phyloP scores from a whole-genome alignment of 345 rosid genomes.

The Syzygium jambos region DNA sequence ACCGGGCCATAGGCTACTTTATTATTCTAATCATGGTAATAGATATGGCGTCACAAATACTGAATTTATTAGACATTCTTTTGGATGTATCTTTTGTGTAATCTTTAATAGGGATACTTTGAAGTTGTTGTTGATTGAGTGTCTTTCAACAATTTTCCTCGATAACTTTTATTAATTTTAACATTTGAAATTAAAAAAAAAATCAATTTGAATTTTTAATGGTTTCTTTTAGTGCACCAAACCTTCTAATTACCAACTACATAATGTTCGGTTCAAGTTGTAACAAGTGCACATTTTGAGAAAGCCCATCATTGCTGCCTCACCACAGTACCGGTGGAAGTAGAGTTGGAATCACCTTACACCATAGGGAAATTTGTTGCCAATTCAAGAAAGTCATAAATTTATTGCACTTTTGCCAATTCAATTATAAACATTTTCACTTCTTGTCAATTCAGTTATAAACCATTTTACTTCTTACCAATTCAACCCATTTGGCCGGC shows the following conservation, averaged over 20 bases:
- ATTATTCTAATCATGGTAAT: too few species aligned
- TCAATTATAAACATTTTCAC: too few species aligned
- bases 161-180: neutral
- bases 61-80: neutral
- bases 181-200: neutral
- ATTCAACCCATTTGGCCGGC: too few species aligned
- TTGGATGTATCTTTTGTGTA: neutral
- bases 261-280: accelerated
- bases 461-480: too few species aligned
- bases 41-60: too few species aligned
- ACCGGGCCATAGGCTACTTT: too few species aligned
- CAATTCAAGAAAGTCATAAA: too few species aligned
- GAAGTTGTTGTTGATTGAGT: neutral
- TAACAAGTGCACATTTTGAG: neutral
- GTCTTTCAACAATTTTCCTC: neutral
- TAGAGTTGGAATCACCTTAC: neutral
- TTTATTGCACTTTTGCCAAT: too few species aligned
- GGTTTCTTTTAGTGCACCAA: neutral
- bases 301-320: accelerated
- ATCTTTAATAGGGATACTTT: too few species aligned
- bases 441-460: too few species aligned
- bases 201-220: neutral
- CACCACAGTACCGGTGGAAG: accelerated
- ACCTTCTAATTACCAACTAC: too few species aligned
- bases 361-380: too few species aligned